A percentile compares a stretch with the other conserved stretches of the same genome.
Evolutionary conservation across 805 yeast genomes (phyloP).

Genomic region (Monosporozyma solicola): DNA sequence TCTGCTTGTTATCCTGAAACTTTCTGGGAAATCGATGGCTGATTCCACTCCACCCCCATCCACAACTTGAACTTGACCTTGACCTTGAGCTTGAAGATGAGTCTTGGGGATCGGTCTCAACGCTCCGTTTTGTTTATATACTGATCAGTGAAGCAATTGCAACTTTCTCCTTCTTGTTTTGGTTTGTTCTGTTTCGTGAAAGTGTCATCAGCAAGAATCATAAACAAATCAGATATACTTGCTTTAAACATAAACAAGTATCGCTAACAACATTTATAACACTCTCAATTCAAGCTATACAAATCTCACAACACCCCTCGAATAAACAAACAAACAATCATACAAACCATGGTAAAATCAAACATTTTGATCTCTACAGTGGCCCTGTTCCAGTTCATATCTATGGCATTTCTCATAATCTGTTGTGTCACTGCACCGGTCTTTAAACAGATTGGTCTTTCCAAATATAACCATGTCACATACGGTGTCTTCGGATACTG

Average conservation of each 20-base stretch:
- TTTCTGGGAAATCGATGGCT: too few species aligned
- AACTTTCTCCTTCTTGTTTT: background rate
- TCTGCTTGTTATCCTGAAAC: too few species aligned
- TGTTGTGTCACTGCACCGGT: conserved; percentile 59
- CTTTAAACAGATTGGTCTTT: conserved; percentile 39
- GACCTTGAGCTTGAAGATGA: too few species aligned
- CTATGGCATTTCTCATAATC: conserved; percentile 55
- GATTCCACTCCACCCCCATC: too few species aligned
- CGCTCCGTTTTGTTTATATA: too few species aligned
- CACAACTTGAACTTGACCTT: too few species aligned
- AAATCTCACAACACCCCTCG: background rate
- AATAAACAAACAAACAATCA: background rate
- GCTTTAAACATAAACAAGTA: background rate
- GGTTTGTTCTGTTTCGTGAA: background rate
- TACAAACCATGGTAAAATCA: conserved; percentile 3
- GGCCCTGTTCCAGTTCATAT: conserved; percentile 39
- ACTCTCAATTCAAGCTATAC: background rate
- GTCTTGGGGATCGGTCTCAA: too few species aligned
- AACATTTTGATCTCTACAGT: conserved; percentile 29
- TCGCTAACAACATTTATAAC: background rate
- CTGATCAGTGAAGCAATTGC: too few species aligned
- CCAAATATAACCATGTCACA: conserved; percentile 35
- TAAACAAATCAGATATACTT: too few species aligned
- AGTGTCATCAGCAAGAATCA: background rate
- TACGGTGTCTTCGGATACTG: conserved; percentile 71